Evolutionary conservation across 192 early-diverging fungal genomes (phyloP).

Genomic region (Piromyces finnis): DNA sequence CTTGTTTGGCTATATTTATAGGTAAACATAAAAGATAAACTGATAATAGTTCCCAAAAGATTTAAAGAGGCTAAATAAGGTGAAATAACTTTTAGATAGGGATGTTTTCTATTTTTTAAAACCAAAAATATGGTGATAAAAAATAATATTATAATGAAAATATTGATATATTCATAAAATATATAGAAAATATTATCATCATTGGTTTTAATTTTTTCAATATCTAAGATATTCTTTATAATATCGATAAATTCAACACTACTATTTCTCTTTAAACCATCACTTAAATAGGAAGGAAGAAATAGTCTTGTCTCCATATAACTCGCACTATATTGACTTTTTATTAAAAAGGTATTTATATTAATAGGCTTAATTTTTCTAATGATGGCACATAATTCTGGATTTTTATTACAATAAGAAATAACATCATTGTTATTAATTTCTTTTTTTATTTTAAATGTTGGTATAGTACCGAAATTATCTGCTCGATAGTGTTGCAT

Average conservation of each 20-base stretch:
- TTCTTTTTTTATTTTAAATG: neutral
- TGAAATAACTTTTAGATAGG: too few relatives aligned
- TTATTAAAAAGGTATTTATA: neutral
- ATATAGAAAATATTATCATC: too few relatives aligned
- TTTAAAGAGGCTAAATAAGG: too few relatives aligned
- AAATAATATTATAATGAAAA: too few relatives aligned
- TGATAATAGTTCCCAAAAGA: too few relatives aligned
- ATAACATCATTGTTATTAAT: neutral
- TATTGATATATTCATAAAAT: too few relatives aligned
- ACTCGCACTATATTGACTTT: neutral
- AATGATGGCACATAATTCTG: neutral
- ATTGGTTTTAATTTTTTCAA: neutral
- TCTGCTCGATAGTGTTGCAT: neutral
- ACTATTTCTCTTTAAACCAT: neutral
- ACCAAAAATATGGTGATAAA: too few relatives aligned
- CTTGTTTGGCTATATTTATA: too few relatives aligned
- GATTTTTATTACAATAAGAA: neutral
- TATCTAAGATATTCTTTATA: neutral
- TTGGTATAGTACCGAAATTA: neutral
- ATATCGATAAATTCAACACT: neutral
- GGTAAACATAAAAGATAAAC: too few relatives aligned
- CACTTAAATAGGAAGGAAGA: neutral
- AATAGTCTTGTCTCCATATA: neutral
- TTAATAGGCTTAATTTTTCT: neutral
- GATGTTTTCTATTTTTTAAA: too few relatives aligned